These are phyloP conservation scores for Sporothrix brunneoviolacea DNA, from an alignment of 2,329 filamentous ascomycete species.

Conservation along the genomic window DNA sequence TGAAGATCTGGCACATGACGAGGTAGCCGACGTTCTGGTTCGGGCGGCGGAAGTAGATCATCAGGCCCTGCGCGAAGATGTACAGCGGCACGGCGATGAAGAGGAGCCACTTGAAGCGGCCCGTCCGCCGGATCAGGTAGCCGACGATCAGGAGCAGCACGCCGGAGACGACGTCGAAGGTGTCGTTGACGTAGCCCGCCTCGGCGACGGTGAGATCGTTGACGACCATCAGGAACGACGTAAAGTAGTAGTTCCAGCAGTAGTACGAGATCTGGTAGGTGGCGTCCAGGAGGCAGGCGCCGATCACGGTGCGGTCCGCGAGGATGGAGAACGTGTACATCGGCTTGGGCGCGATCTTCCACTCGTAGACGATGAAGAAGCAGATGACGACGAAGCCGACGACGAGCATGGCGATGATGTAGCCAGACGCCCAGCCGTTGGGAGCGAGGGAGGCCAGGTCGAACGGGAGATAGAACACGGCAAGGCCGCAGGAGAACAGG, in stretches of 20 bases:
- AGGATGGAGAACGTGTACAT: conserved; percentile 50
- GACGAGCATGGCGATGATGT: conserved; percentile 55
- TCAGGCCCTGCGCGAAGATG: conserved; percentile 31
- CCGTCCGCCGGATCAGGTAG: conserved; percentile 36
- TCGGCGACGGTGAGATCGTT: conserved; percentile 35
- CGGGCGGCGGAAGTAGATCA: conserved; percentile 36
- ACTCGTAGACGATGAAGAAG: conserved; percentile 47
- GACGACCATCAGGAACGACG: conserved; percentile 50
- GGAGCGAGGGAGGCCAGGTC: conserved; percentile 44
- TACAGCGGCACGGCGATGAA: conserved; percentile 27
- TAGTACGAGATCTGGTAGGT: conserved; percentile 45
- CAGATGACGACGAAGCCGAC: conserved; percentile 53
- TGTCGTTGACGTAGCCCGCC: conserved; percentile 42
- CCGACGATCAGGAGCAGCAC: conserved; percentile 43
- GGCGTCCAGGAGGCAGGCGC: conserved; percentile 38
- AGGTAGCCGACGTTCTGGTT: conserved; percentile 27
- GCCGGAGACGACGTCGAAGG: conserved; percentile 44
- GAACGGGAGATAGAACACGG: conserved; percentile 58
- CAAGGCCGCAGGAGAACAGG: conserved; percentile 49
- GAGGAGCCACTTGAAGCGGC: conserved; percentile 42
- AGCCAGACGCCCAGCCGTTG: conserved; percentile 43
- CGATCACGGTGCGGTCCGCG: conserved; percentile 44
- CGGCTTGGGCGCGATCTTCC: conserved; percentile 47
- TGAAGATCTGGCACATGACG: conserved; percentile 27
- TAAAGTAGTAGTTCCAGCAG: conserved; percentile 48